Base-by-base conservation (phyloP, 1,139 yeast genomes). In the Tardiomyces depauwii region DNA sequence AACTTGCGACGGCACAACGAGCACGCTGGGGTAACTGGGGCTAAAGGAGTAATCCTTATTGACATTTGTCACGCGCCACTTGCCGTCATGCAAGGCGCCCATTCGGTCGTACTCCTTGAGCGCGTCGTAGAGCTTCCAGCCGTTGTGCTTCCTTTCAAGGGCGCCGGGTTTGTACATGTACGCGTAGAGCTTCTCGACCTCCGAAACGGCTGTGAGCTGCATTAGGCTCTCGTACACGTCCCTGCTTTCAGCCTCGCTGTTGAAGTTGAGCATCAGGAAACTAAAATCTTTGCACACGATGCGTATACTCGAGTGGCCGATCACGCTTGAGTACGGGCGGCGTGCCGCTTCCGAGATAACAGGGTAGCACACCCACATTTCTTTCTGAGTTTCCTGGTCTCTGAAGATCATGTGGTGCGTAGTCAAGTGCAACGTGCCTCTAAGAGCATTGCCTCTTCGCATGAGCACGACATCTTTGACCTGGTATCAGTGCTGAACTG, bases 281-380 rank as follows among this genome's bases (percentile, higher is more conserved):
- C 91, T 82, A 63, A 87, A 91, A 62, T 91, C 97, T 53, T 87
- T 80, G 59, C 96, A 86, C 42, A 80, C 76, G 13, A 91, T 63
- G 43, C 94, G 75, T 44, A 91, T 69, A 51, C 69, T 44, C 47
- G 28, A 45, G 47, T 5, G 55, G 53, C 40, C 52, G 48, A 32
- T 46, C 33, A 12, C 47, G 40, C 41, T 53, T 54, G 39, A 36
- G 39, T 10, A 36, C 13, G 19, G 18, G 10, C 19, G 39, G 3
- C 39, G 30, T 11, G 13, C 18, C 19, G 42, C 28, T 7, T n/a
- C 41, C 51, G 54, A 42, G 42, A 89, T 81, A 54, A 89, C 78
- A 0, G 97, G 97, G 63, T 89, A 91, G 50, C 95, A 84, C 33
- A 88, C 75, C 98, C 98, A 91, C 19, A 87, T 76, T 60, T 91